phyloP scores from a whole-genome alignment of 2,329 filamentous ascomycete species.

The Trichophyton rubrum region DNA sequence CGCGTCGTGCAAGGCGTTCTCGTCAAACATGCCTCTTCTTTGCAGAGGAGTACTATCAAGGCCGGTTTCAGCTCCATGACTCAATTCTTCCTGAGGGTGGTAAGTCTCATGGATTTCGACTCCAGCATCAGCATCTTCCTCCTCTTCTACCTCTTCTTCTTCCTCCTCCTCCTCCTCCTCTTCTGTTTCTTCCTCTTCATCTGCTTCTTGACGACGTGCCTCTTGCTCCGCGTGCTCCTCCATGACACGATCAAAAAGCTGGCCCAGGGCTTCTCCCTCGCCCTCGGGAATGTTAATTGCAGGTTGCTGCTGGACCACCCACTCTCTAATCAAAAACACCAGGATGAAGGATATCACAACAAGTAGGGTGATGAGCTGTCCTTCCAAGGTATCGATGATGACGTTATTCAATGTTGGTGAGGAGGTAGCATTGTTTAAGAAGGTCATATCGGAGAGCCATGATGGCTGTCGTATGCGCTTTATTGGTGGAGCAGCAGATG shows the following conservation, averaged over 20 bases:
- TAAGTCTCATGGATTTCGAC: not conserved
- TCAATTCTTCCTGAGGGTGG: not conserved
- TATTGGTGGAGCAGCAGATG: constrained; percentile 17
- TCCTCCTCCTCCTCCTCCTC: constrained; percentile 1
- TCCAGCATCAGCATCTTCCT: not conserved
- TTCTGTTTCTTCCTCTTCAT: not conserved
- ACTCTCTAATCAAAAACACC: constrained; percentile 92
- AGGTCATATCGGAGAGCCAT: constrained; percentile 47
- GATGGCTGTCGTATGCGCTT: constrained; percentile 32
- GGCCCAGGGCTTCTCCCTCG: constrained; percentile 40
- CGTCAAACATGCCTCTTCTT: not conserved
- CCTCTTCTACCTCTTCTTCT: constrained; percentile 12
- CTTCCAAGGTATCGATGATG: constrained; percentile 74
- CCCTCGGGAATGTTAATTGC: constrained; percentile 64
- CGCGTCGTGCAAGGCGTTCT: not conserved
- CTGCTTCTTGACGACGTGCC: constrained; percentile 6
- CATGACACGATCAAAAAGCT: constrained; percentile 22
- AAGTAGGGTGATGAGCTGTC: constrained; percentile 81
- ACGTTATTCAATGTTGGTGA: constrained; percentile 62
- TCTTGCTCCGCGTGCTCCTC: constrained; percentile 2
- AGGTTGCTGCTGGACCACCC: constrained; percentile 95
- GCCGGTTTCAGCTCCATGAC: not conserved
- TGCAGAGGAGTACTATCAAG: not conserved
- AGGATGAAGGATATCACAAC: constrained; percentile 91
- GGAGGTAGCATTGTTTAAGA: constrained; percentile 47